Conservation (phyloP, 2,329 filamentous ascomycete species). For the Geosmithia flava region DNA sequence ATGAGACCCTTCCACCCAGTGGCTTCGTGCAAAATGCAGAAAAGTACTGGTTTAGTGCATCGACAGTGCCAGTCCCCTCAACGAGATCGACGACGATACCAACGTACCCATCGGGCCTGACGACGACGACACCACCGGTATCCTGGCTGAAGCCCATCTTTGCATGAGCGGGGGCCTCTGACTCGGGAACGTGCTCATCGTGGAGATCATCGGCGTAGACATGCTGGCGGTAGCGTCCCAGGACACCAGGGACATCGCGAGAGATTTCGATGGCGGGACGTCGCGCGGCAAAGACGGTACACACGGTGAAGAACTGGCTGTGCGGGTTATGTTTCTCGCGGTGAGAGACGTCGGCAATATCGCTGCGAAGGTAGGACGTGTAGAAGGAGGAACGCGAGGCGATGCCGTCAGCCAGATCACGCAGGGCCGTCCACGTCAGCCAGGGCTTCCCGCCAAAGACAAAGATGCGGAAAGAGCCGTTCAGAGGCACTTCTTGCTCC, state of each 20-base stretch:
- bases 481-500: constrained; percentile 80
- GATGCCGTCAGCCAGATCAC: constrained; percentile 57
- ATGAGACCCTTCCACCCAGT: constrained; percentile 8
- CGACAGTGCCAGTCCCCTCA: constrained; percentile 66
- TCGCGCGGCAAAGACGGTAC: constrained; percentile 58
- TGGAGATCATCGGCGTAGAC: constrained; percentile 78
- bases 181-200: constrained; percentile 57
- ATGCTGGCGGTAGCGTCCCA: constrained; percentile 68
- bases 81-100: constrained; percentile 49
- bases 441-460: constrained; percentile 65
- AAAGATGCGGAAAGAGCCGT: constrained; percentile 79
- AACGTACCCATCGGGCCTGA: constrained; percentile 5
- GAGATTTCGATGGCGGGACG: constrained; percentile 62
- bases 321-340: constrained; percentile 81
- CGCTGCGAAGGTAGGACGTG: constrained; percentile 47
- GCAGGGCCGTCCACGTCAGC: constrained; percentile 48
- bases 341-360: constrained; percentile 51
- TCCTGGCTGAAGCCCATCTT: constrained; percentile 74
- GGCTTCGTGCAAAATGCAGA: constrained; percentile 56
- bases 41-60: constrained; percentile 78
- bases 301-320: constrained; percentile 68
- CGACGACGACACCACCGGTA: constrained; percentile 4
- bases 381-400: constrained; percentile 61
- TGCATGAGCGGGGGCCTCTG: constrained; percentile 64
- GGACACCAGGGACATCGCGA: constrained; percentile 53